These are phyloP conservation scores for Gamarada debralockiae DNA, from an alignment of 495 filamentous ascomycete species.

Conservation along the genomic window DNA sequence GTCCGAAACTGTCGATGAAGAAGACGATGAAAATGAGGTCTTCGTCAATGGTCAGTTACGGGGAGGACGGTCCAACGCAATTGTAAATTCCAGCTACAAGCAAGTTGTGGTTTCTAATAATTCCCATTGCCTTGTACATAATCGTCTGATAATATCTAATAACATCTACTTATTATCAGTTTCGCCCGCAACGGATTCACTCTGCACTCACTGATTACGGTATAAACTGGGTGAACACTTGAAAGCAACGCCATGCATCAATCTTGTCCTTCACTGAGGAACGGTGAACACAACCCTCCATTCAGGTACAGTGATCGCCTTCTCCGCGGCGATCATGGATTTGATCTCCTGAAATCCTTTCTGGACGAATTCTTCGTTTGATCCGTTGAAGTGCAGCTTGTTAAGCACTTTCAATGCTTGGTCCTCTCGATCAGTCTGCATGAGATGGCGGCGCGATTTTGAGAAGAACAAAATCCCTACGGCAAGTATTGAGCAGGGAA, in stretches of 20 bases:
- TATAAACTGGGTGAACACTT: conserved; percentile 80
- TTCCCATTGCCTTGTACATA: conserved; percentile 56
- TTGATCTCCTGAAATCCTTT: conserved; percentile 58
- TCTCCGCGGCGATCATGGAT: conserved; percentile 61
- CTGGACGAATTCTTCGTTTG: conserved; percentile 38
- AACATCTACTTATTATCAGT: conserved; percentile 39
- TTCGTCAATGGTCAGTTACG: conserved; percentile 52
- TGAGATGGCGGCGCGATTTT: conserved; percentile 72
- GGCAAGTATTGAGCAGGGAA: too few relatives aligned
- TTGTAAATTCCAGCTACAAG: conserved; percentile 60
- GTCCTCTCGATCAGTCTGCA: conserved; percentile 59
- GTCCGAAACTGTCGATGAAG: conserved; percentile 70
- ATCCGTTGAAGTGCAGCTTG: conserved; percentile 50
- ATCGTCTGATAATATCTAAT: conserved; percentile 58
- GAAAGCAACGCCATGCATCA: conserved; percentile 59
- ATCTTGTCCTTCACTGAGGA: conserved; percentile 56
- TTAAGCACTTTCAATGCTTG: conserved; percentile 66
- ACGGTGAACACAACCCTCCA: conserved; percentile 48
- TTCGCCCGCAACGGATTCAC: conserved; percentile 58
- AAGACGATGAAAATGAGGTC: conserved; percentile 69
- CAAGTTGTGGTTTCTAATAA: conserved; percentile 43
- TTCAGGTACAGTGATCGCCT: conserved; percentile 48
- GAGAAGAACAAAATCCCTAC: conserved; percentile 62
- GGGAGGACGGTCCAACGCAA: conserved; percentile 33
- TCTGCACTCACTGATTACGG: conserved; percentile 74